Evolutionary conservation across 495 filamentous ascomycete species (phyloP), one percentile per base, ranked within the genome.

Genomic region (Lasiosphaeris hirsuta): DNA sequence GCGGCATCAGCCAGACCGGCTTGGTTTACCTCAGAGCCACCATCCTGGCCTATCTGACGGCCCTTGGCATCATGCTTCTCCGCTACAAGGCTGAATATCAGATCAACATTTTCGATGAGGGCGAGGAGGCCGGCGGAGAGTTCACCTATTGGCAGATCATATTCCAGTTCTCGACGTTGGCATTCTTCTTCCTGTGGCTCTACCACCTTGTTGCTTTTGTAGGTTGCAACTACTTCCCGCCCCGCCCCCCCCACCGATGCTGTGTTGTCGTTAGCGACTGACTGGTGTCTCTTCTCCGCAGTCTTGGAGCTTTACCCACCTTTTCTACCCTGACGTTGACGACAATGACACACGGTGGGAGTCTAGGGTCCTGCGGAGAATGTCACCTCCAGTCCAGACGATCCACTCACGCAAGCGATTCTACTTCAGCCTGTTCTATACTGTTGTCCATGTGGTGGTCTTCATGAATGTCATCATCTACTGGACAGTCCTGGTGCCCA

Each of bases 401-500:
- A 36, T 41, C 10, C 58, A 64, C 33, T 66, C 65, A 11, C 63
- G 70, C 44, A 71, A 76, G 38, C 71, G 66, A 8, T 68, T 70
- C 34, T 65, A 60, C 42, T 82, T 81, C 66, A 79, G 75, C 53
- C 57, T 81, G 57, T 81, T 76, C 65, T 82, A 82, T 63, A 74
- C 70, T 5, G 63, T 69, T 34, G 69, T 69, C 10, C 70, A 73
- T 51, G 70, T 77, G 4, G 75, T 76, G 51, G 64, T 70, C 18
- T 67, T 76, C 45, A 70, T 81, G 60, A 76, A 78, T 45, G 69
- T 71, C 3, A 38, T 75, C 45, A 66, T 78, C 9, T 80, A 78
- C 63, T 84, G 78, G 79, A 51, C 64, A 17, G 49, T 77, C 18
- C 54, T 72, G n/a, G 65, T 76, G n/a, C 74, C 72, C 1, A 48